Percentiles rank a stretch among this genome's conserved stretches.
Evolutionary conservation across 208 protist genomes (phyloP).

Genomic region (Leishmania arabica): DNA sequence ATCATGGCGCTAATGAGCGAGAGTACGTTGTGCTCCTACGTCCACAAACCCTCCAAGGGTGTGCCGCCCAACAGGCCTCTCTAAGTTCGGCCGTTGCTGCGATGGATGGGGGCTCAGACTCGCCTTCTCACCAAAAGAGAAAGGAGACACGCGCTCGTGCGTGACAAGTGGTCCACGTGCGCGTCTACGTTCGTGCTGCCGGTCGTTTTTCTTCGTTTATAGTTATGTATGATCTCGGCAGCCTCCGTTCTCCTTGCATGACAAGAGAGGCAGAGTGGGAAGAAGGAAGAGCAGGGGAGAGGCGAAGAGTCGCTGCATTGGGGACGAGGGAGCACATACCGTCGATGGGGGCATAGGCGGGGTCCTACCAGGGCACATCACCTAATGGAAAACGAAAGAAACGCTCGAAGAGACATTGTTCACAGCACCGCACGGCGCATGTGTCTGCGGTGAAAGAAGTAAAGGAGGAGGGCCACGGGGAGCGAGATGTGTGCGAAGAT

Average conservation of each 20-base stretch:
- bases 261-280: not conserved
- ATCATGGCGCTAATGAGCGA: constrained; percentile 32
- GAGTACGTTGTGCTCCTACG: not conserved
- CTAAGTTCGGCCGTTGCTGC: not conserved
- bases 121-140: not conserved
- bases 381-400: not conserved
- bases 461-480: not conserved
- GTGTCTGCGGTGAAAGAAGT: not conserved
- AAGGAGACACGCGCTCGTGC: not conserved
- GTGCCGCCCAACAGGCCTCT: not conserved
- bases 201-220: not conserved
- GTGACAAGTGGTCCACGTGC: not conserved
- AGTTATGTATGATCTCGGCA: not conserved
- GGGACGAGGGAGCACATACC: not conserved
- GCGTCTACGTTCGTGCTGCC: not conserved
- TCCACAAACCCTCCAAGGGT: not conserved
- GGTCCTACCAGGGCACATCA: not conserved
- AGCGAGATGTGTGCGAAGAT: not conserved
- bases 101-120: not conserved
- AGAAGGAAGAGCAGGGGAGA: not conserved
- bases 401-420: not conserved
- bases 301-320: not conserved
- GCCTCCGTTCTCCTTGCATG: not conserved
- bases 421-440: not conserved
- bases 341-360: not conserved